Evolutionary conservation across 768 basidiomycete species (phyloP).

Genomic region (Rhodosporidiobolus odoratus): DNA sequence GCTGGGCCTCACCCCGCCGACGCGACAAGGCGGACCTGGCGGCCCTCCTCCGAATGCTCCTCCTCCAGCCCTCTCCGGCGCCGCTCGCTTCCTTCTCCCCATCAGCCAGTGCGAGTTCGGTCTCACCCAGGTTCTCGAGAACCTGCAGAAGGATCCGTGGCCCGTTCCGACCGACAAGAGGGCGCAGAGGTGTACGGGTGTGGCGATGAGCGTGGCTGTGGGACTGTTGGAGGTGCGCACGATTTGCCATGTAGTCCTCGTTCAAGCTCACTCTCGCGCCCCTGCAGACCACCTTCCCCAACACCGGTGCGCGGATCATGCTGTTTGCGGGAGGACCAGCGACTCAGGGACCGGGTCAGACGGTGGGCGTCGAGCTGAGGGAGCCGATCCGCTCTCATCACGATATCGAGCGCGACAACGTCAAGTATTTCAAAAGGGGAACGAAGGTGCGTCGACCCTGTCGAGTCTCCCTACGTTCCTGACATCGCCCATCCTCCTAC

Average conservation of each 20-base stretch:
- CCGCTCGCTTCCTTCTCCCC: constrained; percentile 85
- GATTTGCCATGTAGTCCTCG: background rate
- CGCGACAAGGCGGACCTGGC: constrained; percentile 68
- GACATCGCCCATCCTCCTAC: background rate
- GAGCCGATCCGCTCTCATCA: constrained; percentile 98
- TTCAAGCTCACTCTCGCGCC: background rate
- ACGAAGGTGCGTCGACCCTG: constrained; percentile 62
- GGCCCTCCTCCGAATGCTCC: constrained; percentile 61
- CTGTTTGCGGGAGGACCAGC: constrained; percentile 90
- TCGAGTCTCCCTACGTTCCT: background rate
- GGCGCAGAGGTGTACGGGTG: constrained; percentile 87
- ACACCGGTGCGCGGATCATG: constrained; percentile 94
- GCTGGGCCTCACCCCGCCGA: constrained; percentile 67
- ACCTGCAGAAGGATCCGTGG: constrained; percentile 87
- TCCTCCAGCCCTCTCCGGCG: constrained; percentile 51
- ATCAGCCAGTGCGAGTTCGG: constrained; percentile 92
- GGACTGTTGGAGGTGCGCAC: constrained; percentile 68
- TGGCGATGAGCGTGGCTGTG: constrained; percentile 86
- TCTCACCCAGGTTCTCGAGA: constrained; percentile 84
- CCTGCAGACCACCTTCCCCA: constrained; percentile 73
- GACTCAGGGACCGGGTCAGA: constrained; percentile 95
- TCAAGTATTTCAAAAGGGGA: constrained; percentile 94
- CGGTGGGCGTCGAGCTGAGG: constrained; percentile 88
- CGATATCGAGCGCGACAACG: constrained; percentile 93
- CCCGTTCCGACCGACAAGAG: constrained; percentile 93